These are phyloP conservation scores for Verticillium zaregamsianum DNA, from an alignment of 2,329 filamentous ascomycete genomes.

Conservation along the genomic window DNA sequence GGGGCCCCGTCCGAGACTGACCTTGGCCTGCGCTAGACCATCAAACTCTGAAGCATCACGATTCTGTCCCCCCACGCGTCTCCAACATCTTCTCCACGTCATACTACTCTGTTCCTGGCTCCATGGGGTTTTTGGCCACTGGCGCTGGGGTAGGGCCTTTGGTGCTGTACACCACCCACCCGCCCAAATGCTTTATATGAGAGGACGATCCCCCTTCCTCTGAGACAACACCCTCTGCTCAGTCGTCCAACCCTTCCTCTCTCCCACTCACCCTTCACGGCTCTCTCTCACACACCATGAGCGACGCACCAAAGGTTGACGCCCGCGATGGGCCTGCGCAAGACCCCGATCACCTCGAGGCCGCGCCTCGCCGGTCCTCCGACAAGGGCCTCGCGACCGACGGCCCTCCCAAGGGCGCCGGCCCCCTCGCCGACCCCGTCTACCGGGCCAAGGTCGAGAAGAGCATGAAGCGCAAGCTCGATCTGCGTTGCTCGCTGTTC, in stretches of 20 bases:
- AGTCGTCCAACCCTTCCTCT: neutral
- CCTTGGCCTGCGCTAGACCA: neutral
- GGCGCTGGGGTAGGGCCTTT: neutral
- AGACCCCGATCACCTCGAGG: constrained; percentile 1
- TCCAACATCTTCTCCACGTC: neutral
- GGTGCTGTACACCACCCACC: neutral
- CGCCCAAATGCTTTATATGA: neutral
- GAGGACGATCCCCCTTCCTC: neutral
- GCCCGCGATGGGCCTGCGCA: neutral
- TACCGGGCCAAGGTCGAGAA: constrained; percentile 57
- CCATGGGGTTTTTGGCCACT: neutral
- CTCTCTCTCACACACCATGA: constrained; percentile 4
- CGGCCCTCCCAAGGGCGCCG: neutral
- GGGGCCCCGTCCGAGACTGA: neutral
- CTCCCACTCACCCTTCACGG: constrained; percentile 8
- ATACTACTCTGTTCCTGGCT: neutral
- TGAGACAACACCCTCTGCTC: neutral
- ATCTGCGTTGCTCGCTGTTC: constrained; percentile 62
- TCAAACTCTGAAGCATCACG: neutral
- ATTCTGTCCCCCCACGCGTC: neutral
- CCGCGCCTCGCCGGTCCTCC: neutral
- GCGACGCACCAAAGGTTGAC: constrained; percentile 1
- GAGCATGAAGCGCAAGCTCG: constrained; percentile 66
- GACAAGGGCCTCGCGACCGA: neutral
- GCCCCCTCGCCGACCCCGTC: constrained; percentile 29